Evolutionary conservation across 164 flowering plant genomes (phyloP).

Genomic region (Tinospora cordifolia): DNA sequence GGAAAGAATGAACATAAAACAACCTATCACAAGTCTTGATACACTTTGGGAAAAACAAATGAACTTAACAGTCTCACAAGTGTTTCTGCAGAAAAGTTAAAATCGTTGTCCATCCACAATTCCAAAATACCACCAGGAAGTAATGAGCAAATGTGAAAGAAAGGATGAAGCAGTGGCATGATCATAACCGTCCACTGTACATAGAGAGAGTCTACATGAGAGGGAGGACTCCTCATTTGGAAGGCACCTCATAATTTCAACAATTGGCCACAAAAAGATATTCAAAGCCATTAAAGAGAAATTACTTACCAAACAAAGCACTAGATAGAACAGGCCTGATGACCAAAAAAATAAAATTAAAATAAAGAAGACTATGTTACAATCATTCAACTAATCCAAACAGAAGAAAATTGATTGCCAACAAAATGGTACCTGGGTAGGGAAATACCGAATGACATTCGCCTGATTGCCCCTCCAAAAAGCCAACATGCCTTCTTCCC

Average conservation of each 20-base stretch:
- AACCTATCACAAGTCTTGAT: neutral
- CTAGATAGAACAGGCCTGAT: neutral
- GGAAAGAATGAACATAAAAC: neutral
- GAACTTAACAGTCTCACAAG: neutral
- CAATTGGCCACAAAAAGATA: neutral
- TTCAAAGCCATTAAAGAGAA: neutral
- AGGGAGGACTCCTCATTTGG: no score
- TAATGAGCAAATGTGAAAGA: neutral
- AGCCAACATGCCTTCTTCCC: slow-evolving; percentile 73
- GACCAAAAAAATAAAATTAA: neutral
- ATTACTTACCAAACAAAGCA: neutral
- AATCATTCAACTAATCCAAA: neutral
- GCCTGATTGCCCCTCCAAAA: slow-evolving; percentile 97
- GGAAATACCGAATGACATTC: slow-evolving; percentile 87
- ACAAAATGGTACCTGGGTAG: slow-evolving; percentile 66
- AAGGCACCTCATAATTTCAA: neutral
- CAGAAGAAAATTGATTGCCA: neutral
- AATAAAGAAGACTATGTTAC: neutral
- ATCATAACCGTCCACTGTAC: no score
- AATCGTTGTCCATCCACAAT: no score
- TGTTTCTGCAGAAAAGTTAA: neutral
- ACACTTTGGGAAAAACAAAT: neutral
- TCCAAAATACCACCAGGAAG: no score
- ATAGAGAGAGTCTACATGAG: no score
- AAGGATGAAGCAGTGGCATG: neutral